Conservation (phyloP, 805 yeast genomes). For the Candida suzukii region DNA sequence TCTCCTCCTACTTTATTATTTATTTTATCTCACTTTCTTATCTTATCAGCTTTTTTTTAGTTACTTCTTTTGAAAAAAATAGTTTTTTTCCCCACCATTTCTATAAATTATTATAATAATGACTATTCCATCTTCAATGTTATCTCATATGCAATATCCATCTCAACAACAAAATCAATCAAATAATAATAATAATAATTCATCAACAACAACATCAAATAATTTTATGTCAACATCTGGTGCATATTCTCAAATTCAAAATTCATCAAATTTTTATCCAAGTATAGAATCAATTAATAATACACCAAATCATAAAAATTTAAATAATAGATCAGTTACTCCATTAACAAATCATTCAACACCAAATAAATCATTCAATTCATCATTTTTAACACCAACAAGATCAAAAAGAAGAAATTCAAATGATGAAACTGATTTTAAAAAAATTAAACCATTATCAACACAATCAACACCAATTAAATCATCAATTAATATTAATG, state of each 20-base stretch:
- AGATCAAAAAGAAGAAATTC: constrained; percentile 31
- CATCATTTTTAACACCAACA: constrained; percentile 10
- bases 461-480: constrained; percentile 1
- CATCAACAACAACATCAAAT: not conserved
- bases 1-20: too few relatives aligned
- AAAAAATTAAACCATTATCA: constrained; percentile 20
- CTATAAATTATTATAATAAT: not conserved
- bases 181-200: not conserved
- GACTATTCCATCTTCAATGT: not conserved
- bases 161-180: not conserved
- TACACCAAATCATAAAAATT: not conserved
- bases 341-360: not conserved
- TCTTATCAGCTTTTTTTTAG: not conserved
- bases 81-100: not conserved
- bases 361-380: not conserved
- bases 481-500: not conserved
- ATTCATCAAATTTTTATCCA: not conserved
- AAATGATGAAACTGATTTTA: constrained; percentile 22
- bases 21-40: too few relatives aligned
- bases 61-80: not conserved
- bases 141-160: not conserved
- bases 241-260: not conserved
- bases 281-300: too few relatives aligned
- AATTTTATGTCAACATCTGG: not conserved
- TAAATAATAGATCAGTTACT: not conserved